Percentiles rank a stretch among this genome's conserved stretches.
Evolutionary conservation across 2,329 filamentous ascomycete genomes (phyloP).

Genomic region (Diaporthe sp.): DNA sequence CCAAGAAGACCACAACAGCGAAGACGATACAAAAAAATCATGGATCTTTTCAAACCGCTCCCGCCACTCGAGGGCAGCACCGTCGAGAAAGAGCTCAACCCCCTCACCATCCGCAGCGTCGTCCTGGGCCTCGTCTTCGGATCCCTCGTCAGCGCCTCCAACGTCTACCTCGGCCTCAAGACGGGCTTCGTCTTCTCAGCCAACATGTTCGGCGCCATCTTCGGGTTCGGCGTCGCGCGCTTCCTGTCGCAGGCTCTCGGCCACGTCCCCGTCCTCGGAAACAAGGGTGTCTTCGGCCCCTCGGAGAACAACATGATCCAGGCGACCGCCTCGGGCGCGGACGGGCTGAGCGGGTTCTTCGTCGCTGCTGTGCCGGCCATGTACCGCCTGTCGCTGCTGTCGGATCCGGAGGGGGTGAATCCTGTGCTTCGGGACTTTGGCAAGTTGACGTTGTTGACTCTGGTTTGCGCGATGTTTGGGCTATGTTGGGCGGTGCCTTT

Average conservation of each 20-base stretch:
- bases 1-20: background rate
- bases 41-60: background rate
- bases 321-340: background rate
- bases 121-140: background rate
- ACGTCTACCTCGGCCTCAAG: background rate
- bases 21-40: background rate
- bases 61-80: background rate
- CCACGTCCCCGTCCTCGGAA: background rate
- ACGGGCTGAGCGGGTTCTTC: background rate
- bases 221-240: background rate
- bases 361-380: background rate
- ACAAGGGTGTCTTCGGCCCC: background rate
- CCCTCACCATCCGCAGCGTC: background rate
- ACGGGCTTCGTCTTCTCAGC: constrained; percentile 3
- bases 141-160: background rate
- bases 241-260: background rate
- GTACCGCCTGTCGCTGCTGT: background rate
- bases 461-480: background rate
- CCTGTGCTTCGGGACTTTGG: background rate
- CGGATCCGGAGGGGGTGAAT: background rate
- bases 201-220: background rate
- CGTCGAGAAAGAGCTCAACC: background rate
- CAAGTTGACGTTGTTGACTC: background rate
- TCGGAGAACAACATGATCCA: constrained; percentile 2
- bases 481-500: background rate